Percentiles rank a stretch among this genome's conserved stretches.
Evolutionary conservation across 805 yeast genomes (phyloP).

Genomic region (Wickerhamiella azymoides): DNA sequence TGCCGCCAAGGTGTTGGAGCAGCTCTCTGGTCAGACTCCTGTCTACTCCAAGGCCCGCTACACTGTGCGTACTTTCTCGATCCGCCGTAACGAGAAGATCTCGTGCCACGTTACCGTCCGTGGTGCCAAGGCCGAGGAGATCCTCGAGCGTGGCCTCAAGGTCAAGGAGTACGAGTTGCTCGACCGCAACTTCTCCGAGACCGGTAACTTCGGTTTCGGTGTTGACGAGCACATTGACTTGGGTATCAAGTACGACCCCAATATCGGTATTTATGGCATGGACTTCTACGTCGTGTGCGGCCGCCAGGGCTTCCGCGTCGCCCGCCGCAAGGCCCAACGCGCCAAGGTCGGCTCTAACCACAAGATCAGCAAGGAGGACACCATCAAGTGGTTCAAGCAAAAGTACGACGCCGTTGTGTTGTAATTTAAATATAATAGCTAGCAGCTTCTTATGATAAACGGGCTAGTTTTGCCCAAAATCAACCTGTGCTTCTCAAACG

Average conservation of each 20-base stretch:
- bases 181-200: conserved; percentile 88
- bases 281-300: conserved; percentile 99
- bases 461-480: background rate
- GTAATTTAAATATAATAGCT: conserved; percentile 13
- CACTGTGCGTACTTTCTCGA: conserved; percentile 99
- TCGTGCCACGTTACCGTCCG: conserved; percentile 98
- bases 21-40: conserved; percentile 99
- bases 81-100: conserved; percentile 99
- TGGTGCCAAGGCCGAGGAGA: conserved; percentile 99
- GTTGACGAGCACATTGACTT: conserved; percentile 98
- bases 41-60: conserved; percentile 99
- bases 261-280: conserved; percentile 98
- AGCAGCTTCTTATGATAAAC: background rate
- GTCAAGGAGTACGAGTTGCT: conserved; percentile 98
- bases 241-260: conserved; percentile 99
- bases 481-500: no score
- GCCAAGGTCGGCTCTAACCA: conserved; percentile 83
- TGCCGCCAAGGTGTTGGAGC: conserved; percentile 99
- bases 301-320: conserved; percentile 97
- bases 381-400: conserved; percentile 98
- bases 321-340: conserved; percentile 85
- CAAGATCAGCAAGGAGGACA: conserved; percentile 82
- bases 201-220: conserved; percentile 99
- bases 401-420: conserved; percentile 96
- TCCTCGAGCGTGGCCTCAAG: conserved; percentile 98